Percentiles rank a stretch among this genome's conserved stretches.
phyloP scores from a whole-genome alignment of 2,329 filamentous ascomycete species.

The Xylariaceae sp. region DNA sequence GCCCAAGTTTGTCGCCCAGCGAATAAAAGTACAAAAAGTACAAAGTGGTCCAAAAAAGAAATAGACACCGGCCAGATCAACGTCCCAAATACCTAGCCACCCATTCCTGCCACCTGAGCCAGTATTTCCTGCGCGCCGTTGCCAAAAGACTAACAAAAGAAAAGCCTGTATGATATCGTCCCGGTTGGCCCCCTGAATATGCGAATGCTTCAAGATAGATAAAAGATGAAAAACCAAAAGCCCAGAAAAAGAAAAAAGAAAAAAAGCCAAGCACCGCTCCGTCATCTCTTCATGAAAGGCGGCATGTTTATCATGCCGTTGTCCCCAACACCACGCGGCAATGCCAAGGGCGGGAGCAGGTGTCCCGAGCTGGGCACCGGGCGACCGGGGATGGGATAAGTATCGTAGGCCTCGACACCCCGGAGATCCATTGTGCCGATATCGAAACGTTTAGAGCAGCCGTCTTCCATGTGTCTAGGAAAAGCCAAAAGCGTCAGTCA shows the following conservation, averaged over 20 bases:
- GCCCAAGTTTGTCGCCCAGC: not conserved
- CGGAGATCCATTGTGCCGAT: constrained; percentile 46
- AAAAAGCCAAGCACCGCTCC: not conserved
- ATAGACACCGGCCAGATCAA: no score
- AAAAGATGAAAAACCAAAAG: not conserved
- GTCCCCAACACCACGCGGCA: constrained; percentile 20
- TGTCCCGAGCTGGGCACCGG: constrained; percentile 26
- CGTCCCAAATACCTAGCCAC: no score
- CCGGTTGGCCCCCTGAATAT: not conserved
- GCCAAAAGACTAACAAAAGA: no score
- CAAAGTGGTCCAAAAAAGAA: not conserved
- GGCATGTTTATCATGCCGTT: constrained; percentile 23
- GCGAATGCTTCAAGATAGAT: not conserved
- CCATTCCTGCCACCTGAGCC: no score
- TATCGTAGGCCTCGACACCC: constrained; percentile 24
- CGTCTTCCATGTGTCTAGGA: constrained; percentile 71
- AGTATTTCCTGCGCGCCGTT: no score
- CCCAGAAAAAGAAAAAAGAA: not conserved
- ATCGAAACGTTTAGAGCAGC: constrained; percentile 63
- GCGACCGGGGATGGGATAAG: constrained; percentile 21
- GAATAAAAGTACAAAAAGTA: not conserved
- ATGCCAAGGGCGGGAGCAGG: constrained; percentile 27
- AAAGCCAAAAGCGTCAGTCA: not conserved
- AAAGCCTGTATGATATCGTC: not conserved
- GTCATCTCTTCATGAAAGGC: constrained; percentile 27